Conservation (phyloP, 345 rosid genomes). For the Kernera saxatilis region DNA sequence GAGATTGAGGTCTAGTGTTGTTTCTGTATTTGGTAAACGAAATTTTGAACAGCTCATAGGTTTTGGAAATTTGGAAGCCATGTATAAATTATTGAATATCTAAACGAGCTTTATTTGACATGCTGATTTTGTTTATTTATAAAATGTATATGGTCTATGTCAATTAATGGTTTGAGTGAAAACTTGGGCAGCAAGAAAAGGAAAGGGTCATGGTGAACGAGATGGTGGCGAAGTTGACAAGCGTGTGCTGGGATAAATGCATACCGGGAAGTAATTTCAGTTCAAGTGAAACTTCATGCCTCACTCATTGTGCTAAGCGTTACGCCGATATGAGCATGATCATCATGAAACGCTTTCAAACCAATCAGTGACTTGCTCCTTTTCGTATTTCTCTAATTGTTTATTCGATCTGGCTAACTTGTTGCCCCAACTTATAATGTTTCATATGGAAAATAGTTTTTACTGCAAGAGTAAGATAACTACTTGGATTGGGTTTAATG, state of each 20-base stretch:
- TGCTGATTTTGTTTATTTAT: too few species aligned
- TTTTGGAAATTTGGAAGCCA: too few species aligned
- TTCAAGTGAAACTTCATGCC: conserved; percentile 71
- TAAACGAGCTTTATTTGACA: too few species aligned
- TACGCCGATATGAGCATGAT: conserved; percentile 65
- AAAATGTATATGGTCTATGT: too few species aligned
- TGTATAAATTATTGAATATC: too few species aligned
- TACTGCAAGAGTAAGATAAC: neutral
- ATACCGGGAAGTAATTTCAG: conserved; percentile 91
- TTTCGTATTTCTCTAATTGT: neutral
- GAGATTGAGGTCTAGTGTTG: too few species aligned
- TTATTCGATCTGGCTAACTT: neutral
- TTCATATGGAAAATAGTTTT: neutral
- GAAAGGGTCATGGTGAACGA: conserved; percentile 28
- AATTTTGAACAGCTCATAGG: too few species aligned
- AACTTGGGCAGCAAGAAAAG: too few species aligned
- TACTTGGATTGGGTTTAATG: neutral
- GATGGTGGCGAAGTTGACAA: conserved; percentile 73
- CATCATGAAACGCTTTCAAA: conserved; percentile 71
- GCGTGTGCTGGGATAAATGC: conserved; percentile 89
- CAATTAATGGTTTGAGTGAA: too few species aligned
- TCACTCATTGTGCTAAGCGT: conserved; percentile 73
- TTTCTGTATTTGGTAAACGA: too few species aligned
- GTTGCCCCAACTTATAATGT: neutral
- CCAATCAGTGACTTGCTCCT: neutral